Percentiles rank a stretch among this genome's conserved stretches.
Evolutionary conservation across 805 yeast genomes (phyloP).

Genomic region (Saturnispora gosingensis): DNA sequence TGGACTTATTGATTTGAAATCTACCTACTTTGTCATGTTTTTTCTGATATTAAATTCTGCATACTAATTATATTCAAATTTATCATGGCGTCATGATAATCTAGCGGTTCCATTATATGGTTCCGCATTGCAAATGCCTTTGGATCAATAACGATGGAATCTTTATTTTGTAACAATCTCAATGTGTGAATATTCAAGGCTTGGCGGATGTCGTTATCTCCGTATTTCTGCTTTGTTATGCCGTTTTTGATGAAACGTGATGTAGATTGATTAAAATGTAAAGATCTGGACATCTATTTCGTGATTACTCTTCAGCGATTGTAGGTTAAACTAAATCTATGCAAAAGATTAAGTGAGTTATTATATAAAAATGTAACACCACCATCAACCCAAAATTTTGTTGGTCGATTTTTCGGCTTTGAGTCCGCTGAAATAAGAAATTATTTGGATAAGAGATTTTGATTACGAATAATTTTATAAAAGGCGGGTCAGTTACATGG

Average conservation of each 20-base stretch:
- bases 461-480: background rate
- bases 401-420: background rate
- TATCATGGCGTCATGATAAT: background rate
- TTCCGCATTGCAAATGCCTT: background rate
- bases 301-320: background rate
- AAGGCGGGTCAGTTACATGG: background rate
- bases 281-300: background rate
- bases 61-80: background rate
- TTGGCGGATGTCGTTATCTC: background rate
- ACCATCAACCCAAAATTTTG: background rate
- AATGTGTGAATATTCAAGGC: background rate
- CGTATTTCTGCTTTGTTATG: background rate
- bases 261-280: background rate
- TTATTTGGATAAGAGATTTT: background rate
- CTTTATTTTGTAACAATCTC: background rate
- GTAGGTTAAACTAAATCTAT: background rate
- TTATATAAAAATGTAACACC: background rate
- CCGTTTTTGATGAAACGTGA: background rate
- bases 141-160: background rate
- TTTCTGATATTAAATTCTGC: background rate
- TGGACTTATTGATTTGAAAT: background rate
- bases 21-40: background rate
- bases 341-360: background rate
- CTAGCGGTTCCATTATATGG: background rate
- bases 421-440: background rate